Percentiles rank a stretch among this genome's conserved stretches.
phyloP scores from a whole-genome alignment of 2,329 filamentous ascomycete species.

The Fusarium dlaminii region DNA sequence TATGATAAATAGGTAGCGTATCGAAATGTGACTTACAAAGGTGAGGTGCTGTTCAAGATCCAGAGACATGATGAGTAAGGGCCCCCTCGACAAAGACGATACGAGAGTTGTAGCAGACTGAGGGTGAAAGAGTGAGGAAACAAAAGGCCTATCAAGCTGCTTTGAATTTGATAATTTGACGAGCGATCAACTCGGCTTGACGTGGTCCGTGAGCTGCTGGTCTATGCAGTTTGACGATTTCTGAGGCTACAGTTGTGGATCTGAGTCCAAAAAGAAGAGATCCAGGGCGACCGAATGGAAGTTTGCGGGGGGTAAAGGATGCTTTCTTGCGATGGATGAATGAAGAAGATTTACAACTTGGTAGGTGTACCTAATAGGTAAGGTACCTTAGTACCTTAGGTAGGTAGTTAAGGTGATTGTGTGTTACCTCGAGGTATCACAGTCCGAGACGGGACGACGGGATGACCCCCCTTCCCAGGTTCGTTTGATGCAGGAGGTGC shows the following conservation, averaged over 20 bases:
- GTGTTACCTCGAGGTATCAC: conserved; percentile 4
- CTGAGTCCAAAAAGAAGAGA: background rate
- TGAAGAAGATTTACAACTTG: conserved; percentile 19
- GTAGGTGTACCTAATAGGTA: background rate
- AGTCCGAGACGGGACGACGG: conserved; percentile 4
- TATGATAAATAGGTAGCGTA: background rate
- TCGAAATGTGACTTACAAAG: conserved; percentile 68
- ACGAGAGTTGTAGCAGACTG: background rate
- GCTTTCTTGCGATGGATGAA: conserved; percentile 20
- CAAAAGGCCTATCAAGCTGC: conserved; percentile 14
- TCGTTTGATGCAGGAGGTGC: conserved; percentile 2
- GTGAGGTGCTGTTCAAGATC: conserved; percentile 84
- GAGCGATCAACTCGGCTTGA: conserved; percentile 5
- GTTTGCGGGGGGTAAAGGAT: background rate
- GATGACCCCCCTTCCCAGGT: conserved; percentile 3
- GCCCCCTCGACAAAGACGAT: conserved; percentile 18
- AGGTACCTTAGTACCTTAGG: background rate
- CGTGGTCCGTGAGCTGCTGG: conserved; percentile 18
- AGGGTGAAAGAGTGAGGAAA: conserved; percentile 4
- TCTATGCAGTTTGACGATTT: conserved; percentile 12
- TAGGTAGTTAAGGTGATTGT: background rate
- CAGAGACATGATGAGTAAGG: conserved; percentile 64
- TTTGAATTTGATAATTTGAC: conserved; percentile 15
- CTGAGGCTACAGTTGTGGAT: conserved; percentile 27
- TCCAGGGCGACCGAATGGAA: background rate